A percentile compares a stretch with the other conserved stretches of the same genome.
Conservation (phyloP, 2,329 filamentous ascomycete species). For the Colletotrichum viniferum region DNA sequence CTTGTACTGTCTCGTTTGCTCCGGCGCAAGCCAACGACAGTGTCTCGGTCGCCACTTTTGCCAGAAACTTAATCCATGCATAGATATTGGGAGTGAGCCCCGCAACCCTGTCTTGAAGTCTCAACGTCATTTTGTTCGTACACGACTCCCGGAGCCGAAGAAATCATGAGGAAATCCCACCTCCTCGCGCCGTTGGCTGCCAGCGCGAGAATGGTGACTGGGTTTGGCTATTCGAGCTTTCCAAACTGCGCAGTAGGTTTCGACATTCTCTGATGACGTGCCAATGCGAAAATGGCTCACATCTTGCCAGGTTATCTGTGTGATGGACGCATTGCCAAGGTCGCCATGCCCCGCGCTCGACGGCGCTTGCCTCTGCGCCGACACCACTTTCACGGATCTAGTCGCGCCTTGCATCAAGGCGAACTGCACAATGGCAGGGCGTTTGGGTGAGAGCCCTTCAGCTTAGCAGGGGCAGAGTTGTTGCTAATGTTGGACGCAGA, state of each 20-base stretch:
- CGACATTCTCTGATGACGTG: not conserved
- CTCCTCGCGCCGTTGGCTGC: not conserved
- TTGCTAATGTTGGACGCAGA: not conserved
- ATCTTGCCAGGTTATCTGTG: not conserved
- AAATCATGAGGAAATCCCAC: not conserved
- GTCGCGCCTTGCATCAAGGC: not conserved
- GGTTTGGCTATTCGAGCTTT: not conserved
- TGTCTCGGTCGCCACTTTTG: not conserved
- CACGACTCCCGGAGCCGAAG: no score
- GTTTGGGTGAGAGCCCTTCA: not conserved
- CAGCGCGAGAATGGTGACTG: not conserved
- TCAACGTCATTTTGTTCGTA: not conserved
- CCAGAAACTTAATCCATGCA: not conserved
- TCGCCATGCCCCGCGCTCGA: not conserved
- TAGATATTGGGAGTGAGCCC: not conserved
- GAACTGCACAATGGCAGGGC: not conserved
- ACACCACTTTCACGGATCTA: not conserved
- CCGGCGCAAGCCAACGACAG: not conserved
- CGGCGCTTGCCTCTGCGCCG: not conserved
- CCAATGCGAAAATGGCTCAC: not conserved
- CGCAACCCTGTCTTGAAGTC: not conserved
- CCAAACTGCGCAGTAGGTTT: not conserved
- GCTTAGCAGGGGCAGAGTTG: not conserved
- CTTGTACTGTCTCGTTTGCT: not conserved
- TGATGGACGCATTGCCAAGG: not conserved